Evolutionary conservation across 2,329 filamentous ascomycete species (phyloP), one percentile per base, ranked within the genome.

Genomic region (Coniochaeta sp.): DNA sequence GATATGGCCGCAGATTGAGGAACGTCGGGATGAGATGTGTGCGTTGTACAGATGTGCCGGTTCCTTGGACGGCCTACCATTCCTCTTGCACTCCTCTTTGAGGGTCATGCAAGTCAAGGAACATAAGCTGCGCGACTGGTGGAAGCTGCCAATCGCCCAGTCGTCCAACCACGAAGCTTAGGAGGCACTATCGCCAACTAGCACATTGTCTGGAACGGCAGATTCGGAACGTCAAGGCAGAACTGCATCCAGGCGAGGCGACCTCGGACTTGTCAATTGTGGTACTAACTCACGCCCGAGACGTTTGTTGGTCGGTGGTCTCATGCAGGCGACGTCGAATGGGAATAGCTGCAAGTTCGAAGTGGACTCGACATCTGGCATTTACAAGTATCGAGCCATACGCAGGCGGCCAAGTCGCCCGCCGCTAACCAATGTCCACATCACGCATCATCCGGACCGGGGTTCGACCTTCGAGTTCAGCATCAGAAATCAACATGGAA

Each of bases 221-320:
- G 6, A 42, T 42, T 42, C 38, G 38, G 35, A 26, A 42, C n/a
- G 38, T 42, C 38, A 42, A 42, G 38, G 38, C 38, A 42, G 38
- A 42, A 42, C 4, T n/a, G 38, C 38, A n/a, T n/a, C n/a, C n/a
- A 42, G 18, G 18, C 35, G 12, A 40, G 32, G 38, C 20, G 38
- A 42, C 18, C 38, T 42, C 38, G 18, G 35, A 24, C 35, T n/a
- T n/a, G n/a, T n/a, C n/a, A n/a, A n/a, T n/a, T 22, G 18, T 22
- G 35, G 18, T 40, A 9, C 35, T 22, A 24, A 26, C 20, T 3
- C 10, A 30, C 27, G n/a, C n/a, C n/a, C n/a, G n/a, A n/a, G n/a
- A n/a, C n/a, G n/a, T n/a, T n/a, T n/a, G n/a, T n/a, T n/a, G n/a
- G n/a, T n/a, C n/a, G n/a, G n/a, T 42, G 18, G 18, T 38, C 8